phyloP scores from a whole-genome alignment of 1,139 yeast genomes.

The Debaryomycetaceae sp. region DNA sequence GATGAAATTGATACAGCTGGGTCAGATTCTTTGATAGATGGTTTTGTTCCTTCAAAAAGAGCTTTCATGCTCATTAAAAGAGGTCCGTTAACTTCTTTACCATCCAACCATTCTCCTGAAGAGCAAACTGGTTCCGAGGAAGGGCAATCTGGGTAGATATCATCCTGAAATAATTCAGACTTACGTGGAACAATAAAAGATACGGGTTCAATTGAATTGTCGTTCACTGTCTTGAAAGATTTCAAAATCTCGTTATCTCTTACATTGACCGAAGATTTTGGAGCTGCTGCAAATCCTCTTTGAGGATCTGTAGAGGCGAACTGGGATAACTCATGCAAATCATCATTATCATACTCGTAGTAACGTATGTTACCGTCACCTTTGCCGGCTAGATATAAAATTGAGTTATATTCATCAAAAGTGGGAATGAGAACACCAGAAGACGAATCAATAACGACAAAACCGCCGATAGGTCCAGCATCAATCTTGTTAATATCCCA shows the following conservation, averaged over 20 bases:
- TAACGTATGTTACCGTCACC: slow-evolving; percentile 98
- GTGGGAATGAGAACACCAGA: slow-evolving; percentile 93
- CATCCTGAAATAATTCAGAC: slow-evolving; percentile 88
- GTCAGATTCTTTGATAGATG: slow-evolving; percentile 34
- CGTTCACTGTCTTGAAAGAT: slow-evolving; percentile 82
- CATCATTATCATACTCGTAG: slow-evolving; percentile 82
- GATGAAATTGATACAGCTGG: slow-evolving; percentile 28
- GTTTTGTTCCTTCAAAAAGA: slow-evolving; percentile 70
- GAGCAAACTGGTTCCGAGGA: slow-evolving; percentile 73
- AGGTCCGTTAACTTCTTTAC: slow-evolving; percentile 82
- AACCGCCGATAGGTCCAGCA: slow-evolving; percentile 86
- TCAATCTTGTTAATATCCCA: slow-evolving; percentile 80
- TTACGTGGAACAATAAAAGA: slow-evolving; percentile 92
- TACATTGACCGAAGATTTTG: slow-evolving; percentile 75
- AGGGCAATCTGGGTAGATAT: slow-evolving; percentile 89
- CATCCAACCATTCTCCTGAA: slow-evolving; percentile 76
- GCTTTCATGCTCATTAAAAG: slow-evolving; percentile 71
- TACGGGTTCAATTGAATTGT: slow-evolving; percentile 78
- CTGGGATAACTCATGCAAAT: slow-evolving; percentile 77
- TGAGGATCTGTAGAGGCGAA: slow-evolving; percentile 88
- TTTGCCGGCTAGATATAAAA: slow-evolving; percentile 89
- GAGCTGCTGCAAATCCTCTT: slow-evolving; percentile 90
- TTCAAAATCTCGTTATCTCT: slow-evolving; percentile 81
- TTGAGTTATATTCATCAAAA: slow-evolving; percentile 75
- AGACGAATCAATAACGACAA: slow-evolving; percentile 78